phyloP scores from a whole-genome alignment of 164 flowering plant species.

The Nelumbo lutea region DNA sequence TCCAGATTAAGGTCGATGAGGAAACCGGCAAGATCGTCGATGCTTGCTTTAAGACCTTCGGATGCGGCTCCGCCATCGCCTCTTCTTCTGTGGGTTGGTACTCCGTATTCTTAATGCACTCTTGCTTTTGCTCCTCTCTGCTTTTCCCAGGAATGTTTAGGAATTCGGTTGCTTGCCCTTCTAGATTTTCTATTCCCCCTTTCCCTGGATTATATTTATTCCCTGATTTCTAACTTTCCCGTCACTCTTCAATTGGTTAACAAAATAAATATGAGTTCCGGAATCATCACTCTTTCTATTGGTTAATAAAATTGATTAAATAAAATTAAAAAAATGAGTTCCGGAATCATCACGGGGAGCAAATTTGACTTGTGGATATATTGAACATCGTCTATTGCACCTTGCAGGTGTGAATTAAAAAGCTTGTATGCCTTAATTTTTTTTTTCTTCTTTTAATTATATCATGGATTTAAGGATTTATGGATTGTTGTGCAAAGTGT shows the following conservation, averaged over 20 bases:
- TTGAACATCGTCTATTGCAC: not conserved
- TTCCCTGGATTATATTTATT: no score
- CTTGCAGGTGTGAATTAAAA: not conserved
- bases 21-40: slow-evolving; percentile 72
- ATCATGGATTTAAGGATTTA: not conserved
- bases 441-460: not conserved
- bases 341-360: no score
- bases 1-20: slow-evolving; percentile 86
- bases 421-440: not conserved
- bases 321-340: no score
- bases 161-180: no score
- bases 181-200: no score
- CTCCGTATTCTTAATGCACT: not conserved
- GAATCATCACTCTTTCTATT: no score
- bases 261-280: no score
- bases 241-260: no score
- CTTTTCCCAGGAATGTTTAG: no score
- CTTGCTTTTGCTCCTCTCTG: not conserved
- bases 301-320: no score
- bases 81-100: slow-evolving; percentile 60
- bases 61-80: slow-evolving; percentile 71
- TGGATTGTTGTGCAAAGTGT: not conserved
- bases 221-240: no score
- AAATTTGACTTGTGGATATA: not conserved
- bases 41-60: slow-evolving; percentile 91